A percentile compares a stretch with the other conserved stretches of the same genome.
Evolutionary conservation across 345 rosid species (phyloP).

Genomic region (Leavenworthia alabamica): DNA sequence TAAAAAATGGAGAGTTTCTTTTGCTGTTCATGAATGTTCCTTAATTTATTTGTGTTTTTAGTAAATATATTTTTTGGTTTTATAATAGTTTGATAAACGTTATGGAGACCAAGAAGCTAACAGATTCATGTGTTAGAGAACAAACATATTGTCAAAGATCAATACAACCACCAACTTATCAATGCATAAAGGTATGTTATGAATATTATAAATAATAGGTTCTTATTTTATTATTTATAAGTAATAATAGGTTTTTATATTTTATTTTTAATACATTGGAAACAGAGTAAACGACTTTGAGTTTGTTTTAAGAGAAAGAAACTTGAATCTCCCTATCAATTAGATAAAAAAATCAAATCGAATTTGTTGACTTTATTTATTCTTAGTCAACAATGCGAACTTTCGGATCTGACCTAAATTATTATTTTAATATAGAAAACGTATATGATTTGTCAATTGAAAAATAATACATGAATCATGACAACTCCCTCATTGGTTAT

Average conservation of each 20-base stretch:
- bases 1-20: neutral
- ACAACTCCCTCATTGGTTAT: neutral
- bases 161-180: neutral
- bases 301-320: neutral
- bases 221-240: too few species aligned
- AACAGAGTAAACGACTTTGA: neutral
- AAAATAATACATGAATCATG: conserved; percentile 8
- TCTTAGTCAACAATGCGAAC: conserved; percentile 14
- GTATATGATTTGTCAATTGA: conserved; percentile 4
- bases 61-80: neutral
- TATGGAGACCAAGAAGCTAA: conserved; percentile 12
- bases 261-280: neutral
- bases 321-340: neutral
- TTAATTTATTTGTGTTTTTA: neutral
- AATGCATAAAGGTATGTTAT: neutral
- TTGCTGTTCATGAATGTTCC: neutral
- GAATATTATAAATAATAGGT: neutral
- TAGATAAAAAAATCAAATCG: neutral
- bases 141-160: conserved; percentile 4
- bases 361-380: neutral
- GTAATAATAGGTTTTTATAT: too few species aligned
- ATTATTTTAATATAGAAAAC: neutral
- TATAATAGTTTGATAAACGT: neutral
- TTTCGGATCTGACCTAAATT: conserved; percentile 16
- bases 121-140: conserved; percentile 12